A percentile compares a stretch with the other conserved stretches of the same genome.
Evolutionary conservation across 2,329 filamentous ascomycete species (phyloP).

Genomic region (Trichoderma hamatum): DNA sequence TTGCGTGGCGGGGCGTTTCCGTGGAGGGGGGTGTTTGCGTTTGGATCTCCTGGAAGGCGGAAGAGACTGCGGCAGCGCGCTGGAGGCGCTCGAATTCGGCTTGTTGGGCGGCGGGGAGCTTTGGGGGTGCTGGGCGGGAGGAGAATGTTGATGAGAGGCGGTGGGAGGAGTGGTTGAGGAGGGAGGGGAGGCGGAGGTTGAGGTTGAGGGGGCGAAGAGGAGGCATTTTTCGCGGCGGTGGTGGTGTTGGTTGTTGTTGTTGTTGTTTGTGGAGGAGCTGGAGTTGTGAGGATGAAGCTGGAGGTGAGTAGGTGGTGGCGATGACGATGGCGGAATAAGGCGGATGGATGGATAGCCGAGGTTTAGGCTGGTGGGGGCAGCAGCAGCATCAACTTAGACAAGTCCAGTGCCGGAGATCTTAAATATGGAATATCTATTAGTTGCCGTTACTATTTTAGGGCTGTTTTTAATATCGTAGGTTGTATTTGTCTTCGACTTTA

Average conservation of each 20-base stretch:
- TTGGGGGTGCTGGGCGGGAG: conserved; percentile 72
- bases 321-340: not conserved
- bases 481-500: no score
- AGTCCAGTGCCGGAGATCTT: not conserved
- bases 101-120: conserved; percentile 85
- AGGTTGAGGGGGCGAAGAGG: conserved; percentile 14
- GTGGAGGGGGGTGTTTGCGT: conserved; percentile 36
- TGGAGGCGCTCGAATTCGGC: conserved; percentile 89
- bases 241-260: not conserved
- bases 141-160: conserved; percentile 49
- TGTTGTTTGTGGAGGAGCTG: not conserved
- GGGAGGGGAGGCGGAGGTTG: conserved; percentile 24
- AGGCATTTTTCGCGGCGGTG: not conserved
- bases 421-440: not conserved
- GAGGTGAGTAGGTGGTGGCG: not conserved
- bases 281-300: not conserved
- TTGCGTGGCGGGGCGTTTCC: conserved; percentile 31
- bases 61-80: conserved; percentile 55
- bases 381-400: not conserved
- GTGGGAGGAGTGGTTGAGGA: conserved; percentile 26
- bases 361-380: conserved; percentile 25
- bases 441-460: no score
- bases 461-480: no score
- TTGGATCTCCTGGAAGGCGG: conserved; percentile 43
- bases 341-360: conserved; percentile 15